Evolutionary conservation across 805 yeast genomes (phyloP), one percentile per base, ranked within the genome.

Genomic region (Wickerhamomyces bovis): DNA sequence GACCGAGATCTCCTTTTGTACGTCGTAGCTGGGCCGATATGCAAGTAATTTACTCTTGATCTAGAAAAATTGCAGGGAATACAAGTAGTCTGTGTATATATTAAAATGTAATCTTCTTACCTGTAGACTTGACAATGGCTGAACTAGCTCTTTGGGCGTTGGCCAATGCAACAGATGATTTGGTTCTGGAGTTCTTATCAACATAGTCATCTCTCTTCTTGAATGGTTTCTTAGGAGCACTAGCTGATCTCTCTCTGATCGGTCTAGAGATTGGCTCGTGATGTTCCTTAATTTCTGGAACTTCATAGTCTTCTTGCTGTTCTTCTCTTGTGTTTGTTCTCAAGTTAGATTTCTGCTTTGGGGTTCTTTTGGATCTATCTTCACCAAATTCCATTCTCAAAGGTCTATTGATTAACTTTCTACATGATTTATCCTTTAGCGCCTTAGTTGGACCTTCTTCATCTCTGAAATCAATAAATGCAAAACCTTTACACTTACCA

Each of bases 401-500:
- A 2, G 82, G 80, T 66, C 97, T 74, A 53, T 87, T 83, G 50
- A 87, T 78, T 49, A 89, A 69, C 52, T 72, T 78, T 58, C 77
- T 77, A 55, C 86, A 80, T 30, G 75, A 57, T 63, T 80, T 83
- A 53, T 88, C 92, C 54, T 77, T 80, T 51, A 94, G 70, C 1
- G 97, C 98, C 33, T 73, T 73, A 0, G 94, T 85, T 26, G 97
- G 90, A 9, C 94, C 90, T 35, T 77, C 80, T 52, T 84, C 87
- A 53, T 81, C 83, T 52, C 72, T 77, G 68, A 90, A 92, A 65
- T 92, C 98, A 31, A 92, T 70, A 60, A 94, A 92, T 1, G 96
- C 89, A 70, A 92, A 92, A 2, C 98, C 98, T 66, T 94, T 94
- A 72, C 98, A 92, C 63, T 90, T 92, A 1, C 97, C 98, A 43